Evolutionary conservation across 129 eudicot species (phyloP), one percentile per base, ranked within the genome.

Genomic region (Flaveria sonorensis): DNA sequence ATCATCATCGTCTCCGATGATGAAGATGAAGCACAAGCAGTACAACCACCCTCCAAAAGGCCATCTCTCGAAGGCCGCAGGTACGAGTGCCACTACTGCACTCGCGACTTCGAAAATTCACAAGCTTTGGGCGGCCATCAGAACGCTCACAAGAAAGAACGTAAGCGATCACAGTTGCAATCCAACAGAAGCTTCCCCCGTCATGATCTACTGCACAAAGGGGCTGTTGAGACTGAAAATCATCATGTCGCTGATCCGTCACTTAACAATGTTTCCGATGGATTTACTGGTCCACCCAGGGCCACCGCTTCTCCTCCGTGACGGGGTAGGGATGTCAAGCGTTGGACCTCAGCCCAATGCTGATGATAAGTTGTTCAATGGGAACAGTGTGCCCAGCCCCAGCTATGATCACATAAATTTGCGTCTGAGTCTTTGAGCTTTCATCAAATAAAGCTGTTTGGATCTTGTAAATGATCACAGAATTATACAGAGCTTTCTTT

Each of bases 41-140:
- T 32, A 4, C 80, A 86, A 5, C 75, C 51, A 11, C 82, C 89
- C 12, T 82, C 82, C 74, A 81, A 81, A 15, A 62, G 84, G 48
- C 68, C 84, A 52, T 71, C 73, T 26, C 16, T 65, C 84, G 84
- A 68, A 14, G 82, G 82, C 81, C 88, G 90, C 42, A 87, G 86
- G 48, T 92, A 80, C 79, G 92, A 89, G 97, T 92, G 97, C 71
- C 92, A 86, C 40, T 89, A 92, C 79, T 89, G 97, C 80, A 77
- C 71, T 77, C 90, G 97, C 3, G 91, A 92, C 74, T 92, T 92
- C 50, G 87, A 93, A 42, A 92, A 89, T 78, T 92, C 97, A 10
- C 97, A 92, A 74, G 97, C 96, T 11, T 68, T 92, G 9, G 97
- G 97, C 9, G 97, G 97, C 46, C 97, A 92, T 78, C 97, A 92